Evolutionary conservation across 352 stramenopile species (phyloP).

Genomic region (Pythium graminicola): DNA sequence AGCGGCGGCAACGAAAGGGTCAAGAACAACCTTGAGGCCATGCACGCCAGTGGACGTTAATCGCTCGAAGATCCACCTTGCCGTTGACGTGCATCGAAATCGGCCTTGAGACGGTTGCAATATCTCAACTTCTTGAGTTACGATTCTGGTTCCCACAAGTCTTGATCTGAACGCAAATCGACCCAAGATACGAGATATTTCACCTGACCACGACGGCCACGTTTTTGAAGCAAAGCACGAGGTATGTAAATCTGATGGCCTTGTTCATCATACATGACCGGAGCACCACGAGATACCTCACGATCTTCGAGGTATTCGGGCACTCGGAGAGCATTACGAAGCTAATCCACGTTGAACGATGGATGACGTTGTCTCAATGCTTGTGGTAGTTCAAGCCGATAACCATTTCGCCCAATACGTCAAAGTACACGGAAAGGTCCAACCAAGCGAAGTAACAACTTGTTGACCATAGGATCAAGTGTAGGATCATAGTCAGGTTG

Average conservation of each 20-base stretch:
- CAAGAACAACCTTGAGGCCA: too few species aligned
- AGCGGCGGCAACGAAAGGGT: too few species aligned
- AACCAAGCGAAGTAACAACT: background rate
- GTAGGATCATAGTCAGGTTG: slow-evolving; percentile 3
- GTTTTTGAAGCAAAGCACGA: background rate
- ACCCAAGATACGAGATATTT: slow-evolving; percentile 13
- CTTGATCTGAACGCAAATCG: background rate
- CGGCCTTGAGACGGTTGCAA: slow-evolving; percentile 1
- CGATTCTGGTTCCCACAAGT: slow-evolving; percentile 10
- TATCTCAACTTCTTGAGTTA: slow-evolving; percentile 3
- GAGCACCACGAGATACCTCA: background rate
- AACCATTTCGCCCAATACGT: background rate
- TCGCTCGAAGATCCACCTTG: background rate
- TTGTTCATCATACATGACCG: slow-evolving; percentile 1
- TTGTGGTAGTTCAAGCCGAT: background rate
- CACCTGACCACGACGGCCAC: background rate
- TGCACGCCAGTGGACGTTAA: too few species aligned
- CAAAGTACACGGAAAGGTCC: background rate
- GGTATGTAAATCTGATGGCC: background rate
- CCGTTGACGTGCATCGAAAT: background rate
- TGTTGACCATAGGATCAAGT: slow-evolving; percentile 3
- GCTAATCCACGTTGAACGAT: slow-evolving; percentile 7
- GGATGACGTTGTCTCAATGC: background rate
- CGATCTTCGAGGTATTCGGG: background rate
- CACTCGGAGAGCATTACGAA: background rate